phyloP scores from a whole-genome alignment of 2,329 filamentous ascomycete species.

The Cyphellophora attinorum region DNA sequence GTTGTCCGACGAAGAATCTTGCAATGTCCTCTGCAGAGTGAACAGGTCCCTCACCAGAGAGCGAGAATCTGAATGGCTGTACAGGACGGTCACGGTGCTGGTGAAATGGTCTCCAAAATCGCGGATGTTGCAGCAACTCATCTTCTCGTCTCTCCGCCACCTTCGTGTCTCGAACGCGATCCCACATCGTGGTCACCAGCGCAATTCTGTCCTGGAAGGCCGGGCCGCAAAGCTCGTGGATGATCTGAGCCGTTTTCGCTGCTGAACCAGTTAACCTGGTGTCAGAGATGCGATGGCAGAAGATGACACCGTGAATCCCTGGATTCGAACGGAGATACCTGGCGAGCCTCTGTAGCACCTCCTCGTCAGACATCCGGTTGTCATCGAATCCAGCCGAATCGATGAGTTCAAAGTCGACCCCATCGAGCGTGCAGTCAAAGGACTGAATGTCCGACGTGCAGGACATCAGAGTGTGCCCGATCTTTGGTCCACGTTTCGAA shows the following conservation, averaged over 20 bases:
- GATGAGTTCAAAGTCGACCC: not conserved
- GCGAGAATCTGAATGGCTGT: not conserved
- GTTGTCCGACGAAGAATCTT: not conserved
- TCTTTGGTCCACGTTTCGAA: not conserved
- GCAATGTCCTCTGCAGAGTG: not conserved
- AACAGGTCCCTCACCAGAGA: not conserved
- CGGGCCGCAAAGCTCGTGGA: slow-evolving; percentile 8
- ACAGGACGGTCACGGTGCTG: not conserved
- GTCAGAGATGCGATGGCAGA: slow-evolving; percentile 11
- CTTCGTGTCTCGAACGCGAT: not conserved
- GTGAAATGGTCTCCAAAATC: not conserved
- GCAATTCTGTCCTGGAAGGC: slow-evolving; percentile 1
- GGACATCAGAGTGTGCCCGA: not conserved
- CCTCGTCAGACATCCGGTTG: slow-evolving; percentile 2
- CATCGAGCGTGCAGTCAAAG: not conserved
- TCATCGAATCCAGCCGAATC: slow-evolving; percentile 2
- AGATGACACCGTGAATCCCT: slow-evolving; percentile 9
- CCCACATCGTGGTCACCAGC: slow-evolving; percentile 10
- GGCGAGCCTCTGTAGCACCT: slow-evolving; percentile 1
- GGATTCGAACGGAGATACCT: slow-evolving; percentile 1
- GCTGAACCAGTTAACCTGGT: slow-evolving; percentile 7
- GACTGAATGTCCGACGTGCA: not conserved
- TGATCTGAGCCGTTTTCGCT: slow-evolving; percentile 7
- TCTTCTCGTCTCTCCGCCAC: not conserved
- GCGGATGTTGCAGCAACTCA: not conserved